Percentiles rank a stretch among this genome's conserved stretches.
Conservation (phyloP, 2,329 filamentous ascomycete genomes). For the Aspergillus pseudonomiae region DNA sequence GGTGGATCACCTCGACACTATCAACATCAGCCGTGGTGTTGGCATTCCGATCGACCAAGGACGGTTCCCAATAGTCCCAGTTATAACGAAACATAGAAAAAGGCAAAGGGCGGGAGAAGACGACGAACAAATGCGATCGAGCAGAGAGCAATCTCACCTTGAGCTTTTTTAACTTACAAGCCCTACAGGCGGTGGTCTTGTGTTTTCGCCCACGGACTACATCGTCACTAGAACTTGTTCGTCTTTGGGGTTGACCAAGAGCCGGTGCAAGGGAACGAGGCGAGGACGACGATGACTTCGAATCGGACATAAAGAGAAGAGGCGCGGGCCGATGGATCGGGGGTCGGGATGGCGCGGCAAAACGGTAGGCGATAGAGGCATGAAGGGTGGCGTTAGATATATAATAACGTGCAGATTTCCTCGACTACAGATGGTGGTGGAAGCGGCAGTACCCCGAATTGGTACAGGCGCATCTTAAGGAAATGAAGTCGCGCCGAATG, state of each 20-base stretch:
- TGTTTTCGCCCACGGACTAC: constrained; percentile 21
- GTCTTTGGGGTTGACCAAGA: constrained; percentile 10
- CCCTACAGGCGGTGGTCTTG: constrained; percentile 28
- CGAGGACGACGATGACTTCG: constrained; percentile 16
- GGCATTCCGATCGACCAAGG: background rate
- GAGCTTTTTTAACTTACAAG: constrained; percentile 28
- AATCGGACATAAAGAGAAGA: constrained; percentile 21
- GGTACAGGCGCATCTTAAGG: background rate
- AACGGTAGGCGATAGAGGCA: background rate
- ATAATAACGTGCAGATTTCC: background rate
- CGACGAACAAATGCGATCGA: background rate
- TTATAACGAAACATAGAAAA: background rate
- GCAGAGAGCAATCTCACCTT: constrained; percentile 17
- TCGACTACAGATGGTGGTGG: background rate
- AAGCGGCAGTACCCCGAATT: background rate
- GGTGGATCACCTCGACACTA: constrained; percentile 33
- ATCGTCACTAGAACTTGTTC: constrained; percentile 15
- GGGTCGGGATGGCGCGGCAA: background rate
- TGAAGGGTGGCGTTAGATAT: background rate
- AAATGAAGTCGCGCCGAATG: background rate
- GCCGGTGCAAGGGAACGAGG: constrained; percentile 21
- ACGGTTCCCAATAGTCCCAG: too few relatives aligned
- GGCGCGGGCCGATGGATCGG: background rate
- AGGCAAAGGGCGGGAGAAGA: background rate
- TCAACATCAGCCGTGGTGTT: background rate